Evolutionary conservation across 129 eudicot genomes (phyloP).

Genomic region (Solidago caesia): DNA sequence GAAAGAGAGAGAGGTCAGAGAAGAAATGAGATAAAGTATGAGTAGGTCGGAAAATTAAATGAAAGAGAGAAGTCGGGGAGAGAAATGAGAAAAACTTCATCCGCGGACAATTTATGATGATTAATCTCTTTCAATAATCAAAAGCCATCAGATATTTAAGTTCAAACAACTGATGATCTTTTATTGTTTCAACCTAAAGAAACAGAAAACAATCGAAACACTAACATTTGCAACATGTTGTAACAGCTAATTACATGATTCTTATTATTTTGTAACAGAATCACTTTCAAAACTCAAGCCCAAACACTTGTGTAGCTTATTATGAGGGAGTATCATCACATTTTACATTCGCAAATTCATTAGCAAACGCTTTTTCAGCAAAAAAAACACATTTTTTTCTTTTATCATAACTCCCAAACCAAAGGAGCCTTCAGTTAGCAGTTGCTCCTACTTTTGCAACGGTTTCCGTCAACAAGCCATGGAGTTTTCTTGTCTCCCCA

Average conservation of each 20-base stretch:
- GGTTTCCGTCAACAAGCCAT: constrained; percentile 40
- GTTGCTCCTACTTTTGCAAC: constrained; percentile 15
- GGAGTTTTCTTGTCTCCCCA: constrained; percentile 48
- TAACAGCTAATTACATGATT: constrained; percentile 1
- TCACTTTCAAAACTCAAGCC: neutral
- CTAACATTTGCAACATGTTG: neutral
- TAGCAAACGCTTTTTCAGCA: neutral
- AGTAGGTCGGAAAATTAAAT: too few species aligned
- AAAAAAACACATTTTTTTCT: neutral
- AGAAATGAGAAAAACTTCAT: too few species aligned
- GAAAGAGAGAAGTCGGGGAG: too few species aligned
- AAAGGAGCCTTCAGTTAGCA: neutral
- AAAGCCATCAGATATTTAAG: too few species aligned
- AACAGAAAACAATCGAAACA: neutral
- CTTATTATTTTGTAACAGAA: neutral
- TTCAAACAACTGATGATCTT: neutral
- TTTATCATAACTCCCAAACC: neutral
- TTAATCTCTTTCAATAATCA: too few species aligned
- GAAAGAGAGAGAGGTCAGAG: too few species aligned
- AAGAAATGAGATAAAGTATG: too few species aligned
- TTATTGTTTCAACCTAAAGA: neutral
- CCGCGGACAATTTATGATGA: too few species aligned
- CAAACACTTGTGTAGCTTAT: neutral
- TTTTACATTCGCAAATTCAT: constrained; percentile 12
- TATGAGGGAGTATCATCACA: neutral